Percentiles rank a stretch among this genome's conserved stretches.
Evolutionary conservation across 2,329 filamentous ascomycete genomes (phyloP).

Genomic region (Zopfia rhizophila): DNA sequence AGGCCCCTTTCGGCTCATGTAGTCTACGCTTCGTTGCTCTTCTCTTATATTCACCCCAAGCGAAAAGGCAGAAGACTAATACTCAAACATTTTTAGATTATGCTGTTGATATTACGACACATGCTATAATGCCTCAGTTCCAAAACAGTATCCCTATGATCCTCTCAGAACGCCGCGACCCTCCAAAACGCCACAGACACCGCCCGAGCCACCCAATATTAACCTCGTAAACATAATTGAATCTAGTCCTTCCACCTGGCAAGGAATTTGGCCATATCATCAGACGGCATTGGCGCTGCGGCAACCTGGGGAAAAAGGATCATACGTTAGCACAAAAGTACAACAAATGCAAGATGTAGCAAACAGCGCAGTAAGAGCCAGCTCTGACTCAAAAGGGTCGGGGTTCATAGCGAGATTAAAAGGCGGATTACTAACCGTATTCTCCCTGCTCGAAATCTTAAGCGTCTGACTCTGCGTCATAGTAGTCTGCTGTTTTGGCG

Average conservation of each 20-base stretch:
- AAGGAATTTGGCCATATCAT: conserved; percentile 67
- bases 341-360: background rate
- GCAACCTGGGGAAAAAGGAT: conserved; percentile 59
- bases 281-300: conserved; percentile 61
- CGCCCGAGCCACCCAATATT: too few relatives aligned
- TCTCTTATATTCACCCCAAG: too few relatives aligned
- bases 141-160: too few relatives aligned
- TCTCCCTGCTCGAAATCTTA: conserved; percentile 63
- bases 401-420: background rate
- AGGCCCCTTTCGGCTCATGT: too few relatives aligned
- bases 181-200: too few relatives aligned
- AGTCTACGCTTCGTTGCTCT: too few relatives aligned
- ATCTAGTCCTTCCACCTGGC: conserved; percentile 69
- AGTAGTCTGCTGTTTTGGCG: conserved; percentile 60
- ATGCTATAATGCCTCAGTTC: too few relatives aligned
- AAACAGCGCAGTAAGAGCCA: background rate
- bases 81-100: too few relatives aligned
- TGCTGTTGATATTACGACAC: too few relatives aligned
- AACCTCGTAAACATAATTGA: too few relatives aligned
- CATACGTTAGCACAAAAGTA: conserved; percentile 5
- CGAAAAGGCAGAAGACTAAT: too few relatives aligned
- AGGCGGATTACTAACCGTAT: conserved; percentile 62
- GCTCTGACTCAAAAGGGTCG: background rate
- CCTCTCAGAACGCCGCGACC: too few relatives aligned
- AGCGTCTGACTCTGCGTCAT: conserved; percentile 63